Base-by-base conservation (phyloP, 1,284 basidiomycete species). In the Cutaneotrichosporon sp. region DNA sequence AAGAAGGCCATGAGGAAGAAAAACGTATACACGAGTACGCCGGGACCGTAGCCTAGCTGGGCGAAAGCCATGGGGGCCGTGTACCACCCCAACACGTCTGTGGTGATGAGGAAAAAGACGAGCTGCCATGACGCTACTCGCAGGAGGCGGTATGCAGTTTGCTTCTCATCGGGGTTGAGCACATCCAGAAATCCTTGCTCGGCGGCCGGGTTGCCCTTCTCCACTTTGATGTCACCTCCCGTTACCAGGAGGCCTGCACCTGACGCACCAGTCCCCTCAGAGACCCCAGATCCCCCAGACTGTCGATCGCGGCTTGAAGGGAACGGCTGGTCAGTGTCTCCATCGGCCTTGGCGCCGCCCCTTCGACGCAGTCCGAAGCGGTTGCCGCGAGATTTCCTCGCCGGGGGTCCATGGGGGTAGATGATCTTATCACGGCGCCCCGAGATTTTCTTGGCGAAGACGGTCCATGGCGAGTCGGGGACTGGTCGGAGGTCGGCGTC, bases 71-170 rank as follows among this genome's bases (percentile, higher is more conserved):
- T 67, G 0, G 68, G 66, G 0, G 70, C 65, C 37, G 66, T 65
- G 55, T 64, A 68, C 17, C 70, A 71, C 9, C 74, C 74, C 1
- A 71, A 53, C 33, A 74, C 62, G 50, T 64, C 60, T 6, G 52
- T 52, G 17, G 31, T 49, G 39, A 59, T 59, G 25, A 60, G 52
- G 52, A 52, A 60, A 44, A 60, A 54, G 22, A 57, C 55, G 16
- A 57, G 39, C 41, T 60, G 59, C 59, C 59, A 60, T 26, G 34
- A 42, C 4, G 52, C 37, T 5, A 51, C 42, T 12, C 59, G 59
- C n/a, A 60, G 41, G 20, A 60, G 46, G 12, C 52, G 50, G 38
- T 54, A 54, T 4, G 48, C 51, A 16, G 20, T 46, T 24, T 42
- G 34, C 10, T 37, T 27, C 37, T 49, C 52, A 3, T 31, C 3